Conservation (phyloP, 495 filamentous ascomycete genomes). For the Aspergillus ellipticus region DNA sequence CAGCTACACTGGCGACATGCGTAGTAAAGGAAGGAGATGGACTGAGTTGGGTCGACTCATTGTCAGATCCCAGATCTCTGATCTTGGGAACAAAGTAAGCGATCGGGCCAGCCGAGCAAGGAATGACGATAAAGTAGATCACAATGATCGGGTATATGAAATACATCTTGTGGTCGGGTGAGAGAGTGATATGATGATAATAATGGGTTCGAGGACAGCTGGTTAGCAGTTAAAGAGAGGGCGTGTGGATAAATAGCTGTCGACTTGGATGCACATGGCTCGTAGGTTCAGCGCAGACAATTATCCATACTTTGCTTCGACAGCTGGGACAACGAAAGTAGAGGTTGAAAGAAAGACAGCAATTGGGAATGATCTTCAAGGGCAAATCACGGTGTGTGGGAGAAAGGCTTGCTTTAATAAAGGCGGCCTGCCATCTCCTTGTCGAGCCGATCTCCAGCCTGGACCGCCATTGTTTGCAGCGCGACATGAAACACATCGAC, state of each 20-base stretch:
- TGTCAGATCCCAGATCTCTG: not conserved
- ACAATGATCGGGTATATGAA: constrained; percentile 13
- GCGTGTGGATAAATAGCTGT: not conserved
- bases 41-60: not conserved
- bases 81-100: constrained; percentile 12
- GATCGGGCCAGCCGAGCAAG: constrained; percentile 39
- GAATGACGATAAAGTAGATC: constrained; percentile 15
- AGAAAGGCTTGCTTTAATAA: not conserved
- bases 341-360: not conserved
- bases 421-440: not conserved
- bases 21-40: not conserved
- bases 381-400: not conserved
- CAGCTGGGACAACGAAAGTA: not conserved
- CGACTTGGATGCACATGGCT: not conserved
- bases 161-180: constrained; percentile 20
- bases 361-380: not conserved
- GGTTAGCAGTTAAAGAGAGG: not conserved
- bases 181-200: constrained; percentile 1
- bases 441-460: not conserved
- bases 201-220: not conserved
- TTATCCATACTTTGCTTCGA: not conserved
- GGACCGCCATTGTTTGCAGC: constrained; percentile 5
- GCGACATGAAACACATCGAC: not conserved
- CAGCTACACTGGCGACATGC: not conserved
- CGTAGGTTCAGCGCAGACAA: not conserved